Percentiles rank a stretch among this genome's conserved stretches.
Conservation (phyloP, 441 rosid genomes). For the Erodium chrysanthum region DNA sequence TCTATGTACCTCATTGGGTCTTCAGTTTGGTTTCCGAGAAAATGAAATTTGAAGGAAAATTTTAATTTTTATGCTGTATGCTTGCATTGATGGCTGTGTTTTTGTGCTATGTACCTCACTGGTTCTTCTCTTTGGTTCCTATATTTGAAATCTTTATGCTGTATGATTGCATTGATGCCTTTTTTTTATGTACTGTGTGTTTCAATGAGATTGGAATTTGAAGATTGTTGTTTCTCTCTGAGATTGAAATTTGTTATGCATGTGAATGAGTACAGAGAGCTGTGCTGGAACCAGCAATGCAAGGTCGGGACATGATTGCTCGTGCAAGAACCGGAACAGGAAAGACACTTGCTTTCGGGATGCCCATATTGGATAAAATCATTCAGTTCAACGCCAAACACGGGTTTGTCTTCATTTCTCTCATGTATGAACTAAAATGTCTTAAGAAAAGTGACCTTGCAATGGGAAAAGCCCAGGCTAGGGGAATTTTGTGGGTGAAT, state of each 20-base stretch:
- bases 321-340: slow-evolving; percentile 97
- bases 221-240: background rate
- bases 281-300: slow-evolving; percentile 90
- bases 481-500: no score
- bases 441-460: no score
- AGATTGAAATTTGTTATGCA: background rate
- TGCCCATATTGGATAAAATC: slow-evolving; percentile 71
- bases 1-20: no score
- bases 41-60: background rate
- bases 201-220: background rate
- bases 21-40: background rate
- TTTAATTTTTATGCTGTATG: no score
- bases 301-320: slow-evolving; percentile 82
- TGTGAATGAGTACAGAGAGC: slow-evolving; percentile 36
- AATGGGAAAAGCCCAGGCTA: no score
- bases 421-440: no score
- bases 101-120: background rate
- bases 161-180: background rate
- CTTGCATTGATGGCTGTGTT: no score
- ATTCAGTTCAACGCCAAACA: slow-evolving; percentile 65
- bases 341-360: slow-evolving; percentile 96
- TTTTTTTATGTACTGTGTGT: background rate
- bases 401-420: slow-evolving; percentile 44
- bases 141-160: background rate
- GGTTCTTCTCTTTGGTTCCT: background rate